phyloP scores from a whole-genome alignment of 2,329 filamentous ascomycete genomes.

The Leptographium wingfieldii region DNA sequence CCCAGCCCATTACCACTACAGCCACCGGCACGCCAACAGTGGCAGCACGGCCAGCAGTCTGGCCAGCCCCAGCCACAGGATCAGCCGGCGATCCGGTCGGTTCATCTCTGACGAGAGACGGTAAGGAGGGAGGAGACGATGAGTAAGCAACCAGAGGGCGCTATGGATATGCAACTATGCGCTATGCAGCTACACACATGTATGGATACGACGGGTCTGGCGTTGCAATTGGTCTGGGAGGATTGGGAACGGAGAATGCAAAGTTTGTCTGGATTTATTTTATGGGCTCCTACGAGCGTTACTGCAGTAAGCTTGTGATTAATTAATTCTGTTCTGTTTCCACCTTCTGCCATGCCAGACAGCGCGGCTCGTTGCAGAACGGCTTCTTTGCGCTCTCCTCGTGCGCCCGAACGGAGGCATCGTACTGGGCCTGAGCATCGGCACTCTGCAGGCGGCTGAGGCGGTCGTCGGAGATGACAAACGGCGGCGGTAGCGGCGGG shows the following conservation, averaged over 20 bases:
- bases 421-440: neutral
- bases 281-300: too few relatives aligned
- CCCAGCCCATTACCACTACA: neutral
- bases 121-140: neutral
- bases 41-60: neutral
- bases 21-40: neutral
- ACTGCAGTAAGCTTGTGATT: too few relatives aligned
- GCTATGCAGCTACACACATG: neutral
- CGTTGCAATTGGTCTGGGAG: too few relatives aligned
- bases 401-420: neutral
- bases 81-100: neutral
- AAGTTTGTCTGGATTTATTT: too few relatives aligned
- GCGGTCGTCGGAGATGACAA: neutral
- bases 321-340: too few relatives aligned
- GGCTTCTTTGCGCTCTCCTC: conserved; percentile 1
- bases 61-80: neutral
- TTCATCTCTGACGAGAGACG: neutral
- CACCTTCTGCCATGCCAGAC: neutral
- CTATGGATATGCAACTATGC: neutral
- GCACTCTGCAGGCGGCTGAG: neutral
- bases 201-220: too few relatives aligned
- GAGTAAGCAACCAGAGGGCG: neutral
- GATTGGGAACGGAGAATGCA: too few relatives aligned
- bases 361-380: conserved; percentile 2
- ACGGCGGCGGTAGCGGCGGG: neutral